Percentiles rank a stretch among this genome's conserved stretches.
Conservation (phyloP, 352 stramenopile genomes). For the Detonula confervacea region DNA sequence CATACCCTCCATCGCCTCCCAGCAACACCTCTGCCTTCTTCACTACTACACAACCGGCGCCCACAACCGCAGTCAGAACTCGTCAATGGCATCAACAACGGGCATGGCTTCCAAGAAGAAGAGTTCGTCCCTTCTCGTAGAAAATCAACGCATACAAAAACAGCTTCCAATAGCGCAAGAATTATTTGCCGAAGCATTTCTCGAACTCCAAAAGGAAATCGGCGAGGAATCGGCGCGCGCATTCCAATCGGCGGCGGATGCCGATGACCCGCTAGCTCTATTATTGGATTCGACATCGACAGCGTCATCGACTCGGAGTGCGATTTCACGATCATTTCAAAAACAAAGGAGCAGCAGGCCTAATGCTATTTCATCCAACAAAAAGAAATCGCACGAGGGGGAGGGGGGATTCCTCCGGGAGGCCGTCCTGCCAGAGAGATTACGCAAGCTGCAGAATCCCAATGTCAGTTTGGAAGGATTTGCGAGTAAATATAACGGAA, state of each 20-base stretch:
- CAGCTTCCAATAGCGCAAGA: conserved; percentile 67
- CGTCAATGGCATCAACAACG: background rate
- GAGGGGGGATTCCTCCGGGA: conserved; percentile 69
- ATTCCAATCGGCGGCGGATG: conserved; percentile 46
- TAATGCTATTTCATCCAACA: conserved; percentile 15
- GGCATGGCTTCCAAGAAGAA: conserved; percentile 27
- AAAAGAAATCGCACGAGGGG: conserved; percentile 7
- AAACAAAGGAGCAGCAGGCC: conserved; percentile 3
- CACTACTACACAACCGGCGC: conserved; percentile 76
- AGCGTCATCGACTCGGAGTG: background rate
- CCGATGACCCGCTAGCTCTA: conserved; percentile 55
- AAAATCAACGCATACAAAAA: conserved; percentile 49
- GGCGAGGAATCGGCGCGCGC: conserved; percentile 48
- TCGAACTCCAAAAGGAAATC: conserved; percentile 68
- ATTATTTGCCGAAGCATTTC: conserved; percentile 74
- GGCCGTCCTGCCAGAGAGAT: conserved; percentile 46
- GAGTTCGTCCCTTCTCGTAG: conserved; percentile 48
- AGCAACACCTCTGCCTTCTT: conserved; percentile 51
- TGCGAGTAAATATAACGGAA: background rate
- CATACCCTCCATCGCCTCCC: conserved; percentile 30
- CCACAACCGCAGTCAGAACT: conserved; percentile 5
- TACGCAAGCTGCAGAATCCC: conserved; percentile 24
- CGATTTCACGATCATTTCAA: conserved; percentile 8
- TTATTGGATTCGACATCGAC: conserved; percentile 28
- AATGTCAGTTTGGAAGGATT: conserved; percentile 20